Evolutionary conservation across 2,329 filamentous ascomycete genomes (phyloP).

Genomic region (Exophiala bonariae): DNA sequence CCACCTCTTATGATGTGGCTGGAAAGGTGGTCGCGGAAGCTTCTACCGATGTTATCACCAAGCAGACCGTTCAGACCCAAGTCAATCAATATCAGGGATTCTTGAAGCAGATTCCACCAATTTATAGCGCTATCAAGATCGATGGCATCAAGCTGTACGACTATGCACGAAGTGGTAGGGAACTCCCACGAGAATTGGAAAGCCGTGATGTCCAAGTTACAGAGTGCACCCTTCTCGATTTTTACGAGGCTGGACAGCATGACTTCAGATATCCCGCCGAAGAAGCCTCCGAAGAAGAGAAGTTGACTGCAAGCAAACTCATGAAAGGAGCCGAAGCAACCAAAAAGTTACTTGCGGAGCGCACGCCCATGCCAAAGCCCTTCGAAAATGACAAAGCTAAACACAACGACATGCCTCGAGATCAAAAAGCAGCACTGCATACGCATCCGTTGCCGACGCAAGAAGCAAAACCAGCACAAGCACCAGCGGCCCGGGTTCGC

Average conservation of each 20-base stretch:
- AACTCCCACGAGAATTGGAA: conserved; percentile 81
- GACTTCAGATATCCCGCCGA: conserved; percentile 75
- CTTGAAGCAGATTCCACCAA: conserved; percentile 84
- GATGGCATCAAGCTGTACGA: conserved; percentile 94
- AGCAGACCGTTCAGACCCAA: conserved; percentile 73
- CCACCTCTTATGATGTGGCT: conserved; percentile 85
- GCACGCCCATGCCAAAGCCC: conserved; percentile 4
- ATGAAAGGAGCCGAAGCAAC: conserved; percentile 38
- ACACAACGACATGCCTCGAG: conserved; percentile 19
- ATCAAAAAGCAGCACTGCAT: conserved; percentile 28
- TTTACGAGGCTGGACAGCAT: conserved; percentile 78
- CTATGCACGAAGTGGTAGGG: conserved; percentile 86
- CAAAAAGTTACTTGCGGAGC: conserved; percentile 8
- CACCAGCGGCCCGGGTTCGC: conserved; percentile 77
- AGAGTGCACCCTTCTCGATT: conserved; percentile 79
- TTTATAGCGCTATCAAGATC: conserved; percentile 91
- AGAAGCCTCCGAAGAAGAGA: conserved; percentile 74
- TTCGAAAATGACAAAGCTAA: conserved; percentile 20
- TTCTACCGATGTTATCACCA: conserved; percentile 69
- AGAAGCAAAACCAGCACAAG: conserved; percentile 18
- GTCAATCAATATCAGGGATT: conserved; percentile 75
- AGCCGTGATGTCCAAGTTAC: conserved; percentile 75
- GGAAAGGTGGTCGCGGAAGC: conserved; percentile 79
- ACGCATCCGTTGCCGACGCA: conserved; percentile 24
- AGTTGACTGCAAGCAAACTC: conserved; percentile 71